phyloP scores from a whole-genome alignment of 345 rosid genomes.

The Syzygium aromaticum region DNA sequence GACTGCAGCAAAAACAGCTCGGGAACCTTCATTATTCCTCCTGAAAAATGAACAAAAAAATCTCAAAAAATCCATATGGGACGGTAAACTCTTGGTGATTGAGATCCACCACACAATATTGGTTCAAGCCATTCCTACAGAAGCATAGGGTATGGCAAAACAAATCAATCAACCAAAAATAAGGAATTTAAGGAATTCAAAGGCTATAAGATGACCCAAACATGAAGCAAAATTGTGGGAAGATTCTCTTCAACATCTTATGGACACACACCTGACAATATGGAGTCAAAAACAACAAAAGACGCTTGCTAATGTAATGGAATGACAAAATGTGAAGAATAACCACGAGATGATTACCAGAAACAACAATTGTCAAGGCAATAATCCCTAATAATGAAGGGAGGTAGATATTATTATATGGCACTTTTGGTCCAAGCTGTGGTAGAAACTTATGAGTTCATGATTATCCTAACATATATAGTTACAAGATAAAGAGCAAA shows the following conservation, averaged over 20 bases:
- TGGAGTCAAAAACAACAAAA: not conserved
- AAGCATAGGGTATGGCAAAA: not conserved
- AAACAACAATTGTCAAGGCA: not conserved
- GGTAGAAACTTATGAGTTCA: not conserved
- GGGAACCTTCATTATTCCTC: conserved; percentile 8
- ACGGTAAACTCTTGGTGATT: not conserved
- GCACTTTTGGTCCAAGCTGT: not conserved
- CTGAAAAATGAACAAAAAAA: conserved; percentile 19
- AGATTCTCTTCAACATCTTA: not conserved
- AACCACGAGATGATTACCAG: not conserved
- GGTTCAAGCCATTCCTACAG: not conserved
- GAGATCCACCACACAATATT: not conserved
- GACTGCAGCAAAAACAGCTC: conserved; percentile 25
- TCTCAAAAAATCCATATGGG: not conserved
- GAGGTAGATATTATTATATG: not conserved
- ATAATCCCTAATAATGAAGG: not conserved
- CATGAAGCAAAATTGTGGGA: not conserved
- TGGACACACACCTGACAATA: not conserved
- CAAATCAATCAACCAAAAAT: not conserved
- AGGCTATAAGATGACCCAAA: not conserved
- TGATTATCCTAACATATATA: not conserved
- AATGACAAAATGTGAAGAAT: not conserved
- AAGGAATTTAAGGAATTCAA: not conserved
- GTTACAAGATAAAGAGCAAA: not conserved
- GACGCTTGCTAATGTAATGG: not conserved